phyloP scores from a whole-genome alignment of 1,139 yeast species.

The Diutina catenulata region DNA sequence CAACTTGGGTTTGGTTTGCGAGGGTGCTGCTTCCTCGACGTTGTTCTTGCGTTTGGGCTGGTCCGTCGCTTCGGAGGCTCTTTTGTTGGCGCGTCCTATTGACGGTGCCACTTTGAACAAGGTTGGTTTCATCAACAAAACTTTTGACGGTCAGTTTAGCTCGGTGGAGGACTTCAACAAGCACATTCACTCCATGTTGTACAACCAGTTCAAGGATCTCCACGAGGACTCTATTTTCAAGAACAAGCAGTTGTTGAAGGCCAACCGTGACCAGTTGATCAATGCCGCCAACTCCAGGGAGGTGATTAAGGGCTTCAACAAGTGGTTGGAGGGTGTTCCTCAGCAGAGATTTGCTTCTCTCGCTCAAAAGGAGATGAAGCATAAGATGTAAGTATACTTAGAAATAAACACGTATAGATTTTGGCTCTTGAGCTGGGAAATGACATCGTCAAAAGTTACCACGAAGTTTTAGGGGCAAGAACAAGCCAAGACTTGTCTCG shows the following conservation, averaged over 20 bases:
- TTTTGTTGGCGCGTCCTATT: slow-evolving; percentile 59
- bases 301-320: slow-evolving; percentile 52
- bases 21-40: slow-evolving; percentile 68
- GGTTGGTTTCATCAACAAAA: slow-evolving; percentile 53
- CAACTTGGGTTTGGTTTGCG: slow-evolving; percentile 74
- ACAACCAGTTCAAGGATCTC: slow-evolving; percentile 32
- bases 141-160: slow-evolving; percentile 28
- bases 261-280: slow-evolving; percentile 33
- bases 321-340: slow-evolving; percentile 68
- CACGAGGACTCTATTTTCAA: slow-evolving; percentile 48
- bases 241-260: slow-evolving; percentile 48
- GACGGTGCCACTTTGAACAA: slow-evolving; percentile 43
- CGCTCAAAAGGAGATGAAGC: slow-evolving; percentile 43
- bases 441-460: too few relatives aligned
- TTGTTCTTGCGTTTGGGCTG: slow-evolving; percentile 62
- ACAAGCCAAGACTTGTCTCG: too few relatives aligned
- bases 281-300: slow-evolving; percentile 52
- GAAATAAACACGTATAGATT: too few relatives aligned
- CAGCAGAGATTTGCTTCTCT: slow-evolving; percentile 54
- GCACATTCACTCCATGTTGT: slow-evolving; percentile 36
- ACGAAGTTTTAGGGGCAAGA: too few relatives aligned
- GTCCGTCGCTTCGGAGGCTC: slow-evolving; percentile 63
- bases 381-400: slow-evolving; percentile 45
- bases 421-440: too few relatives aligned
- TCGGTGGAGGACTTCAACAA: slow-evolving; percentile 52